Evolutionary conservation across 176 grass and related monocot genomes (phyloP), one percentile per base, ranked within the genome.

Genomic region (Oryza officinalis): DNA sequence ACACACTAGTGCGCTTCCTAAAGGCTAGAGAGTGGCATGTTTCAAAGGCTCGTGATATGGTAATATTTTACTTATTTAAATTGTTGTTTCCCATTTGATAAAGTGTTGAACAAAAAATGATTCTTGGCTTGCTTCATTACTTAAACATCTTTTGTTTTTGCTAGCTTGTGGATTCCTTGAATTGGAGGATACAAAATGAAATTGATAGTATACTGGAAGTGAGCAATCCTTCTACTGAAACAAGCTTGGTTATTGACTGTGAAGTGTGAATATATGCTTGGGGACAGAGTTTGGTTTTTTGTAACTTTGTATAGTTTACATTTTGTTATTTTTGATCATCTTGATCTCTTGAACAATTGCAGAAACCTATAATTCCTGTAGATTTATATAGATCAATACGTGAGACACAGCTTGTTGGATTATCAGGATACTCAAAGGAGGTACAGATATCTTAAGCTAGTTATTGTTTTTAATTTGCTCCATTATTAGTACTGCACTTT

Each of bases 101-200:
- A 50, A 68, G n/a, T n/a, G 8, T 13, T 83, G 20, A 27, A 57
- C 18, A 85, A 57, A 54, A 78, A 81, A 74, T 41, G 18, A 65
- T 78, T 66, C 35, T 81, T 84, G 74, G 69, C 59, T 76, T 44
- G 13, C 17, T 71, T 45, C 41, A 47, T 79, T 82, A 28, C 5
- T 79, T 68, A 67, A 83, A 11, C 1, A 80, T 83, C 63, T 64
- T 80, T 81, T 84, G 12, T 79, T 79, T 89, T 11, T 91, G 54
- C 68, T 86, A 97, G 95, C 81, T 97, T 74, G 78, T 87, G 23
- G 90, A 94, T 89, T 94, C 81, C 82, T 89, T 97, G 91, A 83
- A 93, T 84, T 97, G 95, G 95, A 94, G 95, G 76, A 88, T 97
- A 81, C 86, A 94, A 79, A 93, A 94, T 86, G 75, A 88, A 78